Base-by-base conservation (phyloP, 371 early-diverging fungal genomes). In the Rhizopus delemar region DNA sequence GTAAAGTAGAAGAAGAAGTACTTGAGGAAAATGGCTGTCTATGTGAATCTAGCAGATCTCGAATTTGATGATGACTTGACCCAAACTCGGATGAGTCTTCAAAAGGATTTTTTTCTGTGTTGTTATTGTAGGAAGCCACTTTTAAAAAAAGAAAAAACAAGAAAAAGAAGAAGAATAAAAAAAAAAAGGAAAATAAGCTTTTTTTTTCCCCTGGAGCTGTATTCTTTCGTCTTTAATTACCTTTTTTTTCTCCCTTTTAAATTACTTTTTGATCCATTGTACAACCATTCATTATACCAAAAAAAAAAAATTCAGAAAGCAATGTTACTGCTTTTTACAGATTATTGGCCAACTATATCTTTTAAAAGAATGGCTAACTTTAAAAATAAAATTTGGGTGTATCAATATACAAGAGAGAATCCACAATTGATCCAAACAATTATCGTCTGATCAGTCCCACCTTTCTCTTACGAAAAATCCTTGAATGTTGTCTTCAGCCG, bases 11-110 rank as follows among this genome's bases (percentile, higher is more conserved):
- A 38, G 56, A 46, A 39, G 63, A 57, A 3, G 63, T 46, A 48
- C 45, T 53, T 22, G 9, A 8, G 8, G 63, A 56, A 34, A 57
- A 62, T 3, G 50, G 31, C 33, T 54, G 56, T 15, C 60, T 54
- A 45, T 62, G 62, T 13, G 60, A 55, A 62, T 66, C 59, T 22
- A 66, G 54, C 13, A 59, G 51, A 46, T 66, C 58, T 55, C 15
- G 60, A 32, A 41, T 38, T 5, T 46, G 63, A 6, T 36, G 56
- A 5, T 39, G 49, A 45, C 33, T 11, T n/a, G 45, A 56, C 60
- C 65, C 66, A 50, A 56, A 56, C 59, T 67, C 62, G 33, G 62
- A 67, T 56, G 67, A 59, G 59, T 67, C 67, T 51, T 67, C 63
- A 51, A 67, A 67, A 15, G 67, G 67, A 52, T 67, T 67, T 11